Evolutionary conservation across 306 rosid species (phyloP).

Genomic region (Alnus rubra): DNA sequence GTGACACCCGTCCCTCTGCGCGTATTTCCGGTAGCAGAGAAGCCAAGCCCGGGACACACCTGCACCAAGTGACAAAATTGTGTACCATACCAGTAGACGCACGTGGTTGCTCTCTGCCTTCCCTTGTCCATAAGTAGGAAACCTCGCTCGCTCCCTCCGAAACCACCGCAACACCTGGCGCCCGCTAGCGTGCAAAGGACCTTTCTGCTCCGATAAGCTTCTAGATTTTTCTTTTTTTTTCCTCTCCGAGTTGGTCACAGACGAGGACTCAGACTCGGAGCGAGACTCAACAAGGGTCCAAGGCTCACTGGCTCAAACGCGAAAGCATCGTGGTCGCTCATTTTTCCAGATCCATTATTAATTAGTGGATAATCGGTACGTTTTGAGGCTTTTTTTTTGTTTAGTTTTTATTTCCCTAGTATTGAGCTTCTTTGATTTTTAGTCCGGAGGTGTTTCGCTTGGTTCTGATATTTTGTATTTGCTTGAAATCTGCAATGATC

Average conservation of each 20-base stretch:
- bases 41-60: background rate
- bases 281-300: background rate
- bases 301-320: background rate
- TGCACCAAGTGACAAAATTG: background rate
- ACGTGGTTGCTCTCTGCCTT: background rate
- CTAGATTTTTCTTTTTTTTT: background rate
- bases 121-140: background rate
- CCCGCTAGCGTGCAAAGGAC: slow-evolving; percentile 8
- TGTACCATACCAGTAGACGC: background rate
- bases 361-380: slow-evolving; percentile 23
- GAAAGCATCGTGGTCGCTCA: slow-evolving; percentile 22
- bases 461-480: background rate
- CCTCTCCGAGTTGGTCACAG: slow-evolving; percentile 3
- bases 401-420: background rate
- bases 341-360: slow-evolving; percentile 8
- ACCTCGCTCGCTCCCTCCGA: background rate
- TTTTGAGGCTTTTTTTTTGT: background rate
- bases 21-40: background rate
- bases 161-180: slow-evolving; percentile 16
- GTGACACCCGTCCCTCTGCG: background rate
- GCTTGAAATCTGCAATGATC: background rate
- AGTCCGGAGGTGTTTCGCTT: background rate
- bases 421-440: background rate
- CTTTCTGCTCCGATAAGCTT: background rate
- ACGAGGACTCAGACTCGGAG: background rate